Percentiles rank a stretch among this genome's conserved stretches.
phyloP scores from a whole-genome alignment of 2,329 filamentous ascomycete species.

The Ascomycota sp. region DNA sequence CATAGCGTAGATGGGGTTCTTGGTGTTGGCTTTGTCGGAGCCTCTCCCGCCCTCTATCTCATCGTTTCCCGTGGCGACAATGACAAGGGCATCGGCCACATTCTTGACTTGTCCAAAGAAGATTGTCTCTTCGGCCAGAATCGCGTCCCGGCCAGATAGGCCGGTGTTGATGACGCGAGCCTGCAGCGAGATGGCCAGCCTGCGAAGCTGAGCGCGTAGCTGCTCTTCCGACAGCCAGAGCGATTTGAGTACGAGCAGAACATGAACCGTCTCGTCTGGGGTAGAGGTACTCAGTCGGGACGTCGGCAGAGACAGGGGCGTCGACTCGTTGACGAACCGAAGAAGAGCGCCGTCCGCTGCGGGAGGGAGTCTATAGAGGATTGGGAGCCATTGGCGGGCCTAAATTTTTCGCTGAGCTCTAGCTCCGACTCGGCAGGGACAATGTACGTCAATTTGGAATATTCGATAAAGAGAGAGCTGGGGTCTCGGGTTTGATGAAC shows the following conservation, averaged over 20 bases:
- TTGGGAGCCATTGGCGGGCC: conserved; percentile 19
- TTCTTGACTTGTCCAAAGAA: conserved; percentile 32
- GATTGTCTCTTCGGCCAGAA: conserved; percentile 35
- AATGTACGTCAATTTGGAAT: conserved; percentile 38
- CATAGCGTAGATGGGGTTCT: conserved; percentile 27
- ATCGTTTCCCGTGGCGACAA: conserved; percentile 19
- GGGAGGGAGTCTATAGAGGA: conserved; percentile 35
- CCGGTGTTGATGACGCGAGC: conserved; percentile 41
- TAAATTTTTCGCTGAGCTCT: conserved; percentile 30
- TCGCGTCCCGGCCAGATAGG: conserved; percentile 23
- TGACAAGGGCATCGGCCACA: conserved; percentile 26
- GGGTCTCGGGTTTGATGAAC: conserved; percentile 7
- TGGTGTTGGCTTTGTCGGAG: conserved; percentile 7
- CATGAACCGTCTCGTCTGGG: conserved; percentile 51
- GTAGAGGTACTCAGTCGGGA: background rate
- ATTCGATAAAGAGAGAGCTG: conserved; percentile 26
- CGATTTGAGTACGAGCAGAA: conserved; percentile 48
- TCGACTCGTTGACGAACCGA: conserved; percentile 31
- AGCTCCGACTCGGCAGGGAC: conserved; percentile 36
- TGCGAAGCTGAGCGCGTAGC: conserved; percentile 36
- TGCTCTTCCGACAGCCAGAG: conserved; percentile 35
- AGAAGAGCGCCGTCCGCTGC: conserved; percentile 46
- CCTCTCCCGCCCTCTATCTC: background rate
- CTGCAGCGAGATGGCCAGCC: conserved; percentile 47
- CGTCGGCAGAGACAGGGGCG: conserved; percentile 13